A percentile compares a stretch with the other conserved stretches of the same genome.
phyloP scores from a whole-genome alignment of 768 basidiomycete species.

The Cystofilobasidium capitatum region DNA sequence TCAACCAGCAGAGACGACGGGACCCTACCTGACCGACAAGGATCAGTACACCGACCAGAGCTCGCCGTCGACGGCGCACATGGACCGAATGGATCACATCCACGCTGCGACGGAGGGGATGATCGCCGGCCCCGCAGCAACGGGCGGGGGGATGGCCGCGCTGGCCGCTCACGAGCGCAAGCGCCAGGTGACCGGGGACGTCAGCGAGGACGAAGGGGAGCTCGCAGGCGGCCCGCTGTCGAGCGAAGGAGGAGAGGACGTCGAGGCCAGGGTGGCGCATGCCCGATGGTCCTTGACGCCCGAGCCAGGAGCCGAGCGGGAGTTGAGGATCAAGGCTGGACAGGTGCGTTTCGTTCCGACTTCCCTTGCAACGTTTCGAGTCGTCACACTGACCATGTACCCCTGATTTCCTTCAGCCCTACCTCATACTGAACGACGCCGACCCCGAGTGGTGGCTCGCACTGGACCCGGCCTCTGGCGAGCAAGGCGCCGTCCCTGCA shows the following conservation, averaged over 20 bases:
- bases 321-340: slow-evolving; percentile 52
- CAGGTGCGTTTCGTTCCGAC: slow-evolving; percentile 56
- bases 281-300: slow-evolving; percentile 55
- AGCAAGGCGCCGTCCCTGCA: slow-evolving; percentile 82
- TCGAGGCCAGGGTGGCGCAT: slow-evolving; percentile 35
- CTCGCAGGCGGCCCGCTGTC: slow-evolving; percentile 35
- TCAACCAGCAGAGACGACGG: slow-evolving; percentile 10
- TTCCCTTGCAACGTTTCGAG: slow-evolving; percentile 65
- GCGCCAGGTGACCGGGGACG: slow-evolving; percentile 27
- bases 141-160: slow-evolving; percentile 25
- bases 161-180: slow-evolving; percentile 14
- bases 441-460: slow-evolving; percentile 81
- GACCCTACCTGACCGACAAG: slow-evolving; percentile 28
- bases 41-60: slow-evolving; percentile 30
- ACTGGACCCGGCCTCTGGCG: slow-evolving; percentile 64
- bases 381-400: slow-evolving; percentile 55
- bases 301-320: slow-evolving; percentile 40
- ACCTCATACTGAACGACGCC: slow-evolving; percentile 22
- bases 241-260: slow-evolving; percentile 43
- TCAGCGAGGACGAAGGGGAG: slow-evolving; percentile 33
- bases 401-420: slow-evolving; percentile 6
- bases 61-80: slow-evolving; percentile 24
- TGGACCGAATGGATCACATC: slow-evolving; percentile 57
- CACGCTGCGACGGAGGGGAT: slow-evolving; percentile 79
- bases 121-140: slow-evolving; percentile 49